Conservation (phyloP, 2,329 filamentous ascomycete genomes). For the Ceratocystis eucalypticola region DNA sequence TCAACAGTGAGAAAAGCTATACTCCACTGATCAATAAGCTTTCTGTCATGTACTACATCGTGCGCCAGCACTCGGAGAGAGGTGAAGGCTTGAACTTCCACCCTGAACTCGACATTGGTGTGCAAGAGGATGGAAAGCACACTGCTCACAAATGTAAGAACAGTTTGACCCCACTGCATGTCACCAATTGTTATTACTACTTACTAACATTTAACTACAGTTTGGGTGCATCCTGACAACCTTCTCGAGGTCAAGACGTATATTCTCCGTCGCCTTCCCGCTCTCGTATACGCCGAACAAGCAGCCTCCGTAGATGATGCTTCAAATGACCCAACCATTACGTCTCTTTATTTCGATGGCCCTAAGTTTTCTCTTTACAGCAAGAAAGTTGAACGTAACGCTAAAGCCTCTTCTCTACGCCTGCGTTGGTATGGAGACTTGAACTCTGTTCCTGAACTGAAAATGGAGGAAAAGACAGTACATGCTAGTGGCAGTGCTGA, state of each 20-base stretch:
- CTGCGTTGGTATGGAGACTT: slow-evolving; percentile 88
- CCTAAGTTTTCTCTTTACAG: slow-evolving; percentile 73
- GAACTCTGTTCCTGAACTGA: slow-evolving; percentile 61
- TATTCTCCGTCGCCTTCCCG: slow-evolving; percentile 77
- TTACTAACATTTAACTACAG: slow-evolving; percentile 31
- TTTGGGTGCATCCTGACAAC: slow-evolving; percentile 95
- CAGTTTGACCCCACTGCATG: not conserved
- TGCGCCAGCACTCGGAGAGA: slow-evolving; percentile 68
- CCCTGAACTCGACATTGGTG: slow-evolving; percentile 29
- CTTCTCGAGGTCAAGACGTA: slow-evolving; percentile 93
- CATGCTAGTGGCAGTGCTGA: slow-evolving; percentile 62
- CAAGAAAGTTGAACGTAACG: slow-evolving; percentile 64
- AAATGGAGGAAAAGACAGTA: slow-evolving; percentile 80
- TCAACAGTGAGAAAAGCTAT: slow-evolving; percentile 86
- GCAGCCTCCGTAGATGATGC: slow-evolving; percentile 70
- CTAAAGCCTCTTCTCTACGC: slow-evolving; percentile 68
- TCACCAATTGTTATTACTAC: not conserved
- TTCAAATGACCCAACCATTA: slow-evolving; percentile 76
- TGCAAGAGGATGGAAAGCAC: slow-evolving; percentile 43
- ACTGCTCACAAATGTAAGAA: slow-evolving; percentile 70
- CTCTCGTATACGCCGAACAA: slow-evolving; percentile 85
- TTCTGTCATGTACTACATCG: slow-evolving; percentile 90
- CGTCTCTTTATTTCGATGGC: slow-evolving; percentile 92
- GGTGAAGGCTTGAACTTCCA: slow-evolving; percentile 28
- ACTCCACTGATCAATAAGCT: slow-evolving; percentile 79